phyloP scores from a whole-genome alignment of 495 filamentous ascomycete species.

The Barbatosphaeria neglecta region DNA sequence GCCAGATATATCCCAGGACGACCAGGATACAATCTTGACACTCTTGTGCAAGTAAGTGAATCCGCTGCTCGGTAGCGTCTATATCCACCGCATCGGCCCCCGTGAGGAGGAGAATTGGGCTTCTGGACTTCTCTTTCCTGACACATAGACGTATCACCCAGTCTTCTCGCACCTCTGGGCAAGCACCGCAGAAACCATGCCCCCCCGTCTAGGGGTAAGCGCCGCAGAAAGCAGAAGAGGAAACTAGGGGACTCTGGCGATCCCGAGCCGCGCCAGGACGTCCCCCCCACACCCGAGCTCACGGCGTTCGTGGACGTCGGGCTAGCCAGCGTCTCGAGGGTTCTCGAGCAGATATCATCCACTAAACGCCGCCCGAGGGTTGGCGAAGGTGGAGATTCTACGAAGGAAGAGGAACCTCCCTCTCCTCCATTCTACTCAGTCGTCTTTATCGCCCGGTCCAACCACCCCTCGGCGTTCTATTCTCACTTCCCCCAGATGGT shows the following conservation, averaged over 20 bases:
- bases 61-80: background rate
- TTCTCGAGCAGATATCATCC: slow-evolving; percentile 33
- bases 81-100: too few relatives aligned
- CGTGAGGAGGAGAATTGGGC: too few relatives aligned
- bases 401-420: slow-evolving; percentile 1
- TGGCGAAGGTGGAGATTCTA: background rate
- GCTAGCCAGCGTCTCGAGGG: slow-evolving; percentile 43
- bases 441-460: slow-evolving; percentile 43
- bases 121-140: too few relatives aligned
- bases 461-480: slow-evolving; percentile 37
- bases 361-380: background rate
- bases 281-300: slow-evolving; percentile 35
- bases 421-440: slow-evolving; percentile 19
- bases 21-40: slow-evolving; percentile 44
- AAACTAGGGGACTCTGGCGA: slow-evolving; percentile 4
- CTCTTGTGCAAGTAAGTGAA: slow-evolving; percentile 40
- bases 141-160: slow-evolving; percentile 12
- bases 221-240: slow-evolving; percentile 20
- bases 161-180: slow-evolving; percentile 46
- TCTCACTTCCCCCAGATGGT: slow-evolving; percentile 50
- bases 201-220: slow-evolving; percentile 40
- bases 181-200: slow-evolving; percentile 35
- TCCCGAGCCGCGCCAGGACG: background rate
- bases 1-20: slow-evolving; percentile 33
- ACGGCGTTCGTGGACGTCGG: slow-evolving; percentile 44